Conservation (phyloP, 345 rosid genomes). For the Reutealis trisperma region DNA sequence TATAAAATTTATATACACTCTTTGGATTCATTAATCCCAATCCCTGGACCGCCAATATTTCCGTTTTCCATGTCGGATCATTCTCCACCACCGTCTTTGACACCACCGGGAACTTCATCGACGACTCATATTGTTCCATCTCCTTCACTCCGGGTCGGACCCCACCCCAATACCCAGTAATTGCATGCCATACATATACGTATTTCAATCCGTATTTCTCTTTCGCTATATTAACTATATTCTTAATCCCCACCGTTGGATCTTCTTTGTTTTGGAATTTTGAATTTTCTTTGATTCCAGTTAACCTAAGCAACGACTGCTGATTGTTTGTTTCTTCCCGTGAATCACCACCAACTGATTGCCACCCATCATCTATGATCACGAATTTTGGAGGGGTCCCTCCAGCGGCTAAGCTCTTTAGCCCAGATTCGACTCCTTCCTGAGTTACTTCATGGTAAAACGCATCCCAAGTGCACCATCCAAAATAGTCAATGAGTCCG, state of each 20-base stretch:
- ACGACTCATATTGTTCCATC: conserved; percentile 68
- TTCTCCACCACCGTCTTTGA: conserved; percentile 73
- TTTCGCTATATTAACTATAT: conserved; percentile 65
- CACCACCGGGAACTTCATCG: conserved; percentile 65
- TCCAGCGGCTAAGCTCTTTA: conserved; percentile 62
- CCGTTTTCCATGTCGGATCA: conserved; percentile 84
- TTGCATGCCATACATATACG: conserved; percentile 97
- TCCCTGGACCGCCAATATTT: conserved; percentile 68
- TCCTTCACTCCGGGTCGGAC: conserved; percentile 71
- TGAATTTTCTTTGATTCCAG: conserved; percentile 71
- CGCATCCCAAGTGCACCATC: conserved; percentile 99
- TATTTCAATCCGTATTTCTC: conserved; percentile 65
- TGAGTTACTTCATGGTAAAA: conserved; percentile 92
- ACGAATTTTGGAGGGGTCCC: conserved; percentile 85
- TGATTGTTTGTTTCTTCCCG: conserved; percentile 21
- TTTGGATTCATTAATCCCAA: conserved; percentile 80
- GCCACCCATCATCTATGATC: conserved; percentile 98
- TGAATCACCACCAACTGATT: conserved; percentile 62
- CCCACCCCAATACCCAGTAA: conserved; percentile 97
- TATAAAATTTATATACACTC: conserved; percentile 66
- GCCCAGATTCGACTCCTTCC: conserved; percentile 89
- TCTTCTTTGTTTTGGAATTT: conserved; percentile 73
- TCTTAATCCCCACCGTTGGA: conserved; percentile 67
- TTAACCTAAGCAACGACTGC: conserved; percentile 56
- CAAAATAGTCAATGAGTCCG: conserved; percentile 73